Base-by-base conservation (phyloP, 1,284 basidiomycete genomes). In the Pseudozyma tsukubaensis region DNA sequence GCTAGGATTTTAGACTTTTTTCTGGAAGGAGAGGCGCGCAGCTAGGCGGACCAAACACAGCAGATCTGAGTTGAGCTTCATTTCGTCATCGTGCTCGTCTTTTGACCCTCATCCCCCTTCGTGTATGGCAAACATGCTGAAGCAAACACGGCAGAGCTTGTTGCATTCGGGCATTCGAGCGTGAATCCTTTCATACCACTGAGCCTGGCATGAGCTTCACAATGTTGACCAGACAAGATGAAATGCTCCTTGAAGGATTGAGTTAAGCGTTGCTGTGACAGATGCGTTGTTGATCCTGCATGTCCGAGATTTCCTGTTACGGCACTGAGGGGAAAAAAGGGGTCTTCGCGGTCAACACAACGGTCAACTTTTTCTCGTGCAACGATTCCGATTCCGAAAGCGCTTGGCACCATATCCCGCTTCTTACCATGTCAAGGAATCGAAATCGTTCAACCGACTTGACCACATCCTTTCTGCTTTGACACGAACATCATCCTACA, bases 61-160 rank as follows among this genome's bases (percentile, higher is more conserved):
- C 4, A 36, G 35, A 35, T 37, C 19, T 48, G 19, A 18, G 11
- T 11, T 24, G 29, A 34, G 16, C 32, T 32, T 8, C 24, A 44
- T 50, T 48, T 32, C 50, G 58, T 53, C 58, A 59, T 59, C 50
- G 36, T 59, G 58, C 58, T 32, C 36, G 43, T 44, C 43, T 16
- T 13, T 44, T 7, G n/a, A 40, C 39, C 12, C 39, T 40, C 37
- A 39, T 40, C 39, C 39, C 39, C 8, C 8, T 40, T n/a, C 8
- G n/a, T 40, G n/a, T 44, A 29, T 6, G 24, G 24, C 24, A 29
- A 29, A 29, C 24, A 29, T 29, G 24, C 24, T 29, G 24, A 29
- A 29, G 6, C 24, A 29, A 29, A 29, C 24, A 29, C 6, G 24
- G 3, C 24, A 3, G 24, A 29, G 24, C 24, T 29, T 29, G 24